Conservation (phyloP, 1,284 basidiomycete species). For the Mycena citricolor region DNA sequence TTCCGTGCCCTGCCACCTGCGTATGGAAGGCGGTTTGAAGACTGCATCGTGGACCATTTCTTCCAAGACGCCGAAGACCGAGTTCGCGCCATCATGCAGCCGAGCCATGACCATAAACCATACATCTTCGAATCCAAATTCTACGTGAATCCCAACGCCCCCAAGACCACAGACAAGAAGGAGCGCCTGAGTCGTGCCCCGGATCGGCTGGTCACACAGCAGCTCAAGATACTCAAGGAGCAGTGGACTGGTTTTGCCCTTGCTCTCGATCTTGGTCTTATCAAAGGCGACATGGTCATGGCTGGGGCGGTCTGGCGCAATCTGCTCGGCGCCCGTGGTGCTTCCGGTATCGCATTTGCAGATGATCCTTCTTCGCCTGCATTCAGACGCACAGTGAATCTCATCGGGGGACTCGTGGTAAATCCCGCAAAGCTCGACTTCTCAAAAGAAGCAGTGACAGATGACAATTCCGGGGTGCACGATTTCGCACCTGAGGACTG, state of each 20-base stretch:
- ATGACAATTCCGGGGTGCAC: conserved; percentile 71
- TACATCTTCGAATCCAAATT: conserved; percentile 45
- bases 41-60: conserved; percentile 92
- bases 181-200: conserved; percentile 56
- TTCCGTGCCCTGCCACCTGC: conserved; percentile 79
- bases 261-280: conserved; percentile 80
- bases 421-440: conserved; percentile 57
- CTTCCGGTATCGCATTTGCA: conserved; percentile 59
- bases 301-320: conserved; percentile 93
- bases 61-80: conserved; percentile 95
- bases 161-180: conserved; percentile 30
- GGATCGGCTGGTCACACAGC: conserved; percentile 79
- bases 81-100: conserved; percentile 79
- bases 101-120: conserved; percentile 38
- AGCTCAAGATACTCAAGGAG: conserved; percentile 91
- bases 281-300: conserved; percentile 75
- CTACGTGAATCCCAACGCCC: conserved; percentile 48
- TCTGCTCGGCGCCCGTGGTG: conserved; percentile 78
- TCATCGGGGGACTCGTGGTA: conserved; percentile 60
- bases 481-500: conserved; percentile 63
- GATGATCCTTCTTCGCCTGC: conserved; percentile 26
- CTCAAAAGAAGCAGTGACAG: conserved; percentile 54
- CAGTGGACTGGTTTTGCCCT: conserved; percentile 89
- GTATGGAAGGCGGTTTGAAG: conserved; percentile 65
- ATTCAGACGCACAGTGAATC: conserved; percentile 65